phyloP scores from a whole-genome alignment of 306 rosid species.

The Quillaja saponaria region DNA sequence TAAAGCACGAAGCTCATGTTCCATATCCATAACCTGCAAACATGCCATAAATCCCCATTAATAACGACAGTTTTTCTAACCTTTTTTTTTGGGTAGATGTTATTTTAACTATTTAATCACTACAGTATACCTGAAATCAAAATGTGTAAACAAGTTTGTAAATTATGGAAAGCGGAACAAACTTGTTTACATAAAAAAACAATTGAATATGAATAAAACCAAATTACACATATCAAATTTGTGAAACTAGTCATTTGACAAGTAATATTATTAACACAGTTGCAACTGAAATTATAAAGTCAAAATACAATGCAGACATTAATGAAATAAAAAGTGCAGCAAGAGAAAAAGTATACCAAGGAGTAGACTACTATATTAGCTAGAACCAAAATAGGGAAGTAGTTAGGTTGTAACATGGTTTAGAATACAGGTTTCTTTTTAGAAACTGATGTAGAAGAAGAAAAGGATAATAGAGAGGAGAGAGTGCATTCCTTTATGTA shows the following conservation, averaged over 20 bases:
- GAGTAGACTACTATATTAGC: no score
- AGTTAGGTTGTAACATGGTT: no score
- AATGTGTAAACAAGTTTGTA: neutral
- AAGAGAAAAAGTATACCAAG: neutral
- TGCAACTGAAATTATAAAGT: no score
- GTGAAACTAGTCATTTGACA: neutral
- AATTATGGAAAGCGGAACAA: neutral
- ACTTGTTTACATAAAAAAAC: neutral
- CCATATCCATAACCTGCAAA: constrained; percentile 89
- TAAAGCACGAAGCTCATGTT: constrained; percentile 81
- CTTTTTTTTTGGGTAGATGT: no score
- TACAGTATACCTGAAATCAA: neutral
- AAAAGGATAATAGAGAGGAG: no score
- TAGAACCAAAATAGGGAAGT: no score
- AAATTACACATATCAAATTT: neutral
- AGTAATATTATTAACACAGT: neutral
- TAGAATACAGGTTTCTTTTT: no score
- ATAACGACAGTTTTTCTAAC: no score
- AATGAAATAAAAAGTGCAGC: neutral
- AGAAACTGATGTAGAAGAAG: no score
- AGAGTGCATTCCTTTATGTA: no score
- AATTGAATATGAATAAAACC: neutral
- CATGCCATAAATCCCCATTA: constrained; percentile 23
- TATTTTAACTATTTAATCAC: neutral
- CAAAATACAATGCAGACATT: neutral